A percentile compares a stretch with the other conserved stretches of the same genome.
phyloP scores from a whole-genome alignment of 331 rosid species.

The Prunus yedoensis region DNA sequence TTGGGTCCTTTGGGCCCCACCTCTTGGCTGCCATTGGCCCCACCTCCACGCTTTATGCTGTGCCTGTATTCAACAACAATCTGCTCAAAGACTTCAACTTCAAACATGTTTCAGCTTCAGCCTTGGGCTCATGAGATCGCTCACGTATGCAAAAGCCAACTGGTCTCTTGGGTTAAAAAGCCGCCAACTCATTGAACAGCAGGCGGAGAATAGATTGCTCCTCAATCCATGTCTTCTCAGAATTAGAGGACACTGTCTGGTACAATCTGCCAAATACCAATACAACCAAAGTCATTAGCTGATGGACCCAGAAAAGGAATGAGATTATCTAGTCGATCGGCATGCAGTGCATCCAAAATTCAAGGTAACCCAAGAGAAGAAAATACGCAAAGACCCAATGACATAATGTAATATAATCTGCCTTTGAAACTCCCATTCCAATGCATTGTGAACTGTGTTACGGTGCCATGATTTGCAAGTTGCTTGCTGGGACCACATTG shows the following conservation, averaged over 20 bases:
- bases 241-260: slow-evolving; percentile 94
- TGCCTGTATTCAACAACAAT: slow-evolving; percentile 77
- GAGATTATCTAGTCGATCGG: background rate
- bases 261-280: slow-evolving; percentile 59
- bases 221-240: slow-evolving; percentile 65
- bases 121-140: slow-evolving; percentile 75
- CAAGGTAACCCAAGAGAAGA: background rate
- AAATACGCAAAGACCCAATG: background rate
- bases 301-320: background rate
- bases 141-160: slow-evolving; percentile 85
- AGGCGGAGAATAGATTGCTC: slow-evolving; percentile 85
- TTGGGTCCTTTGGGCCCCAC: slow-evolving; percentile 25
- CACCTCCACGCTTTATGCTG: slow-evolving; percentile 48
- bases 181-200: slow-evolving; percentile 85
- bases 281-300: background rate
- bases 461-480: background rate
- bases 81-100: slow-evolving; percentile 82
- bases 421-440: too few species aligned
- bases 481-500: background rate
- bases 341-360: background rate
- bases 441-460: background rate
- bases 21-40: background rate
- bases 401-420: background rate
- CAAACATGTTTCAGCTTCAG: slow-evolving; percentile 78
- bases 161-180: slow-evolving; percentile 95